phyloP scores from a whole-genome alignment of 768 basidiomycete genomes.

The Tricholoma furcatifolium region DNA sequence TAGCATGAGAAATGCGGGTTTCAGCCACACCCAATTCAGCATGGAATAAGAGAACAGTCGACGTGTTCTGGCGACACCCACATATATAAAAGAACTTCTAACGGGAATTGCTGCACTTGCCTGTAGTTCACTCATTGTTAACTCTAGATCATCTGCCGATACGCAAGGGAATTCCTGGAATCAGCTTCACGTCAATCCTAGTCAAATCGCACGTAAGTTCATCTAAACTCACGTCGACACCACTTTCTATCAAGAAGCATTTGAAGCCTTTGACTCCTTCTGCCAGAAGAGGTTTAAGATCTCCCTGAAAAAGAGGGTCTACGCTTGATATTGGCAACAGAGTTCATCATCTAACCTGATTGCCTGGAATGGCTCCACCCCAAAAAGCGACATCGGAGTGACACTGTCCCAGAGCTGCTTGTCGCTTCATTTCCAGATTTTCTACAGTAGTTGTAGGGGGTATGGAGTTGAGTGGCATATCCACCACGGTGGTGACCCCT shows the following conservation, averaged over 20 bases:
- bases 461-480: conserved; percentile 98
- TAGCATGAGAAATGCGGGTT: conserved; percentile 35
- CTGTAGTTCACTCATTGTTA: conserved; percentile 74
- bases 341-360: conserved; percentile 54
- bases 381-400: conserved; percentile 87
- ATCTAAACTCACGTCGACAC: conserved; percentile 70
- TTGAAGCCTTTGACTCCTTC: conserved; percentile 95
- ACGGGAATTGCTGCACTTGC: conserved; percentile 35
- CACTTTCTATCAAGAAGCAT: conserved; percentile 94
- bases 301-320: conserved; percentile 38
- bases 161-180: conserved; percentile 93
- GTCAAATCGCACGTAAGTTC: conserved; percentile 6
- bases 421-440: conserved; percentile 70
- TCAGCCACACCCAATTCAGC: conserved; percentile 68
- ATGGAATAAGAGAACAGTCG: conserved; percentile 84
- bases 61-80: conserved; percentile 45
- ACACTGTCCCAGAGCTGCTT: conserved; percentile 70
- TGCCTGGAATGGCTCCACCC: conserved; percentile 94
- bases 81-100: neutral
- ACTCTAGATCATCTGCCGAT: conserved; percentile 59
- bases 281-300: conserved; percentile 73
- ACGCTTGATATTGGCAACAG: neutral
- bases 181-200: neutral
- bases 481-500: conserved; percentile 92
- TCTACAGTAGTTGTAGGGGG: conserved; percentile 89